Percentiles rank a stretch among this genome's conserved stretches.
Conservation (phyloP, 768 basidiomycete genomes). For the Mycena polygramma region DNA sequence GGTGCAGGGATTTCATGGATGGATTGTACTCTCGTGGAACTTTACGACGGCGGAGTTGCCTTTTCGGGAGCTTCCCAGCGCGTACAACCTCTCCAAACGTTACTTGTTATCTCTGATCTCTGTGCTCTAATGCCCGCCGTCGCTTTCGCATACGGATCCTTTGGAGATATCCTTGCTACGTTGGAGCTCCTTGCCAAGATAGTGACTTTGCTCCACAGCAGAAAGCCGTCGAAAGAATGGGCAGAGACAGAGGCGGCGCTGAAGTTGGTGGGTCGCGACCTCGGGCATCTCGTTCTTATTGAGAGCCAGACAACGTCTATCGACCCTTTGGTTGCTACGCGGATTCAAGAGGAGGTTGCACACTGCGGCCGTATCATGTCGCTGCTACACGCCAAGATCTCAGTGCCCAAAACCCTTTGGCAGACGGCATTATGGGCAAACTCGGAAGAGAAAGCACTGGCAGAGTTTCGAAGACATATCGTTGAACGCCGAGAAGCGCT, state of each 20-base stretch:
- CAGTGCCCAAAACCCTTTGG: not conserved
- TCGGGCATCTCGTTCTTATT: not conserved
- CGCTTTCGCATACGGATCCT: conserved; percentile 3
- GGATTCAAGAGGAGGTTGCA: not conserved
- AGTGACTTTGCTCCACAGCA: not conserved
- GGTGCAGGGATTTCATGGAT: too few species aligned
- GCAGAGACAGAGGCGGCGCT: not conserved
- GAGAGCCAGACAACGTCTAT: not conserved
- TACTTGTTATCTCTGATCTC: too few species aligned
- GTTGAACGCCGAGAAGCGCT: not conserved
- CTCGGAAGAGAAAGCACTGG: conserved; percentile 4
- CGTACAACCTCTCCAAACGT: too few species aligned
- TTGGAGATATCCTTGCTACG: conserved; percentile 1
- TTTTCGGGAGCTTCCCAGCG: too few species aligned
- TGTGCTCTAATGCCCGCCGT: not conserved
- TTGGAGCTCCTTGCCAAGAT: not conserved
- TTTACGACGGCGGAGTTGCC: too few species aligned
- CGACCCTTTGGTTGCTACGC: not conserved
- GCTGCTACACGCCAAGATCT: not conserved
- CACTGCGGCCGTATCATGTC: not conserved
- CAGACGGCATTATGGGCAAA: not conserved
- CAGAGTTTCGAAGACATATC: not conserved
- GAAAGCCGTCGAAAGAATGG: not conserved
- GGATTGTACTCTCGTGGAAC: too few species aligned
- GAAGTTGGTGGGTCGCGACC: not conserved